phyloP scores from a whole-genome alignment of 2,329 filamentous ascomycete genomes.

The Lanzia echinophila region DNA sequence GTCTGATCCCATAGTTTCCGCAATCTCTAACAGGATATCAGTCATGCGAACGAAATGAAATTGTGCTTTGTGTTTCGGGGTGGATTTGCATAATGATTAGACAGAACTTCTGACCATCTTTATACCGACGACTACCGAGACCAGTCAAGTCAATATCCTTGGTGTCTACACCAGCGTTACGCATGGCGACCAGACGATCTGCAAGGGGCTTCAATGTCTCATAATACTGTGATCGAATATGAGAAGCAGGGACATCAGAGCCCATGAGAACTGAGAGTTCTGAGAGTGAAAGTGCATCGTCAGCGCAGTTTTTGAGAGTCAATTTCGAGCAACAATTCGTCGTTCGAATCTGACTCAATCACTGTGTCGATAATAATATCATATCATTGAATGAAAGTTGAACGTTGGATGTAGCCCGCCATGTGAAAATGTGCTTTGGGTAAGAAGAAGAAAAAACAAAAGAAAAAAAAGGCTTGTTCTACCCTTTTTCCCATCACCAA shows the following conservation, averaged over 20 bases:
- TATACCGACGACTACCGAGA: constrained; percentile 1
- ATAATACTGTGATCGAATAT: background rate
- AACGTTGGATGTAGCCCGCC: too few species aligned
- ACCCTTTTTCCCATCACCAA: constrained; percentile 13
- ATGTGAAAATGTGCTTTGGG: constrained; percentile 5
- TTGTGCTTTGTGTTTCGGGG: background rate
- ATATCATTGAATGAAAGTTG: too few species aligned
- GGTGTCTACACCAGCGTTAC: background rate
- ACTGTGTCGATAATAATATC: too few species aligned
- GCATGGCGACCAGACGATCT: constrained; percentile 5
- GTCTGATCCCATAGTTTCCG: constrained; percentile 35
- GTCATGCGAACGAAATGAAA: background rate
- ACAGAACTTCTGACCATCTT: constrained; percentile 9
- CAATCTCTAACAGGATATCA: background rate
- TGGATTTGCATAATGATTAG: background rate
- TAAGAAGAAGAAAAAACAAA: background rate
- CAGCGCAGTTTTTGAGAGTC: too few species aligned
- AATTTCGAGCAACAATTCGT: too few species aligned
- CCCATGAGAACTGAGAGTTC: background rate
- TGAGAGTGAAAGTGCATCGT: background rate
- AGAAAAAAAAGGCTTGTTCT: background rate
- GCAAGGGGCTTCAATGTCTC: constrained; percentile 5
- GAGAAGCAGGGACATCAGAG: background rate
- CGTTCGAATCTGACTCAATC: too few species aligned
- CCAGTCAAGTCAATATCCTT: constrained; percentile 4